phyloP scores from a whole-genome alignment of 2,329 filamentous ascomycete species.

The Ciborinia camelliae region DNA sequence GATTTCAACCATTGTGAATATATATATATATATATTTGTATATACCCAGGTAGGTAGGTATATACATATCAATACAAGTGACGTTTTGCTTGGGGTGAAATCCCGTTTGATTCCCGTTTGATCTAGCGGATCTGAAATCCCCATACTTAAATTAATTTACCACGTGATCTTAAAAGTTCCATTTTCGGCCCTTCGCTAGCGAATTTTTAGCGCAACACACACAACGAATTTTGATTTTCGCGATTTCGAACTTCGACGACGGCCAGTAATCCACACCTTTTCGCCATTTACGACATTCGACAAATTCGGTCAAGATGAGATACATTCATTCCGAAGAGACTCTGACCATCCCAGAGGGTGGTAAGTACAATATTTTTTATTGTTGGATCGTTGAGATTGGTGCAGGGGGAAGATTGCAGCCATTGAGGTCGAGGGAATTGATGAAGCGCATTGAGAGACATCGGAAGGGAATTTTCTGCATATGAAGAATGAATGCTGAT shows the following conservation, averaged over 20 bases:
- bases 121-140: not conserved
- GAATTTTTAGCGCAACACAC: conserved; percentile 16
- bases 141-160: not conserved
- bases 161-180: conserved; percentile 14
- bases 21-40: too few relatives aligned
- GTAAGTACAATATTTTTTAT: conserved; percentile 55
- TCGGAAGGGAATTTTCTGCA: not conserved
- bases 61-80: too few relatives aligned
- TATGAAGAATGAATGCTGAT: conserved; percentile 38
- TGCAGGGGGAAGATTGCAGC: not conserved
- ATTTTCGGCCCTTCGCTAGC: conserved; percentile 16
- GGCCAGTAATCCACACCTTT: conserved; percentile 20
- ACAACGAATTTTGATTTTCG: conserved; percentile 21
- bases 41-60: too few relatives aligned
- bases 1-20: not conserved
- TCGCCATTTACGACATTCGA: conserved; percentile 26
- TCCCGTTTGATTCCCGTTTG: too few relatives aligned
- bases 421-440: conserved; percentile 14
- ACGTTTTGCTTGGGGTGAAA: conserved; percentile 7
- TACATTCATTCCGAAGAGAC: conserved; percentile 99
- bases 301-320: conserved; percentile 75
- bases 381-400: not conserved
- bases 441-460: conserved; percentile 10
- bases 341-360: conserved; percentile 93
- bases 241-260: conserved; percentile 20